Evolutionary conservation across 164 flowering plant genomes (phyloP).

Genomic region (Paratinospora sagittata): DNA sequence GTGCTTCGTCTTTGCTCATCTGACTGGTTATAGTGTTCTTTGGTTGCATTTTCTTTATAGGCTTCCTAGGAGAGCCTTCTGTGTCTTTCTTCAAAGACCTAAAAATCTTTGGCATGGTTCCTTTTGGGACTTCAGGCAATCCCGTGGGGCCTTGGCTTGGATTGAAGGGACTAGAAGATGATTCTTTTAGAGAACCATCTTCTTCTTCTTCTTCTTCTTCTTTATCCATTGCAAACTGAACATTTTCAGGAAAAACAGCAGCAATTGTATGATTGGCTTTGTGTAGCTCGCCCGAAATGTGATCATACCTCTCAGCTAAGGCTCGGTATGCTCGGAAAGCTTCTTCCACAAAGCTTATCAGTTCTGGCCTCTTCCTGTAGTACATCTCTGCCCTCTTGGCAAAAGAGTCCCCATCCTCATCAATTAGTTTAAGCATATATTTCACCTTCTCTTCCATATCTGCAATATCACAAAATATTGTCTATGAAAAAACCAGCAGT

Average conservation of each 20-base stretch:
- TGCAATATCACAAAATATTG: conserved; percentile 18
- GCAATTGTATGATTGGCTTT: conserved; percentile 83
- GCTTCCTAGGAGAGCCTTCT: conserved; percentile 17
- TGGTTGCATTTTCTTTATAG: conserved; percentile 20
- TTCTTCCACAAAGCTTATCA: conserved; percentile 66
- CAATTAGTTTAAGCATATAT: conserved; percentile 53
- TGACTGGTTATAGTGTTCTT: conserved; percentile 14
- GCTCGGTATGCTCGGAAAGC: conserved; percentile 65
- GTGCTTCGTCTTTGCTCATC: conserved; percentile 24
- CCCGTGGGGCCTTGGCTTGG: conserved; percentile 7
- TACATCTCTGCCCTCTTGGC: conserved; percentile 79
- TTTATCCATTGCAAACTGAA: conserved; percentile 44
- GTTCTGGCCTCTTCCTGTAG: conserved; percentile 75
- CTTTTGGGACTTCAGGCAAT: conserved; percentile 20
- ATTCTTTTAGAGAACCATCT: conserved; percentile 7
- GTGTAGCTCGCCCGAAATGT: conserved; percentile 69
- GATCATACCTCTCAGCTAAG: conserved; percentile 83
- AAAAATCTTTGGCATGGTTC: conserved; percentile 28
- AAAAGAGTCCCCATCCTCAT: conserved; percentile 80
- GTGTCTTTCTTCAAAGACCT: conserved; percentile 19
- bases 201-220: conserved; percentile 46
- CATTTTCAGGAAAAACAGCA: conserved; percentile 63
- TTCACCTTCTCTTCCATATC: conserved; percentile 86
- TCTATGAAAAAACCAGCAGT: not conserved
- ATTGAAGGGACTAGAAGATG: conserved; percentile 8